Conservation (phyloP, 208 protist species). For the Crithidia mellificae region DNA sequence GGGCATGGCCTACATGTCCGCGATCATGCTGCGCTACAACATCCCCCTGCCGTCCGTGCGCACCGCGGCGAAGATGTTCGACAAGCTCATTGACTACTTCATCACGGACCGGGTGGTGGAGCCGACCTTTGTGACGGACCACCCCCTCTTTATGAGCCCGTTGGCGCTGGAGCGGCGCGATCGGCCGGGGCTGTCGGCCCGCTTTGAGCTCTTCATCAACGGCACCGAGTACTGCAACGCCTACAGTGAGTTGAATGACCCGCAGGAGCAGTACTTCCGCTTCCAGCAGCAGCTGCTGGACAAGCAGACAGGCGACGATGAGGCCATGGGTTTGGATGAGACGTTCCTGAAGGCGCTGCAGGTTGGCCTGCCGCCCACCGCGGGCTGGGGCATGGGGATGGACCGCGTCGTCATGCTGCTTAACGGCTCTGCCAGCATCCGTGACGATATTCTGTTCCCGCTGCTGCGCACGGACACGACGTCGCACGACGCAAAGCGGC, state of each 20-base stretch:
- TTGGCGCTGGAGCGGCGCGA: constrained; percentile 87
- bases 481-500: constrained; percentile 78
- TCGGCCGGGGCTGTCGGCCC: constrained; percentile 84
- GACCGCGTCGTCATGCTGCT: constrained; percentile 95
- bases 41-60: constrained; percentile 80
- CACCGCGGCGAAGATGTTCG: constrained; percentile 91
- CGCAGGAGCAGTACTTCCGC: constrained; percentile 93
- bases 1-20: constrained; percentile 79
- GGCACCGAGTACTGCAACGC: constrained; percentile 95
- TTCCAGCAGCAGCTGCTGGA: constrained; percentile 94
- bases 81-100: constrained; percentile 92
- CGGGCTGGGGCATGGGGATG: constrained; percentile 96
- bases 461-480: constrained; percentile 72
- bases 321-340: constrained; percentile 93
- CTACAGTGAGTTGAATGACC: constrained; percentile 97
- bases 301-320: constrained; percentile 88
- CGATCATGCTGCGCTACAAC: constrained; percentile 82
- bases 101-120: constrained; percentile 89
- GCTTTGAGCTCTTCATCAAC: constrained; percentile 97
- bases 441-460: constrained; percentile 90
- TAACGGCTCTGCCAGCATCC: constrained; percentile 79
- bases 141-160: constrained; percentile 93
- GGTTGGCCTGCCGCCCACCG: constrained; percentile 93
- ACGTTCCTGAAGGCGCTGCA: constrained; percentile 94
- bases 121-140: constrained; percentile 96